A percentile compares a stretch with the other conserved stretches of the same genome.
Evolutionary conservation across 176 grass and related monocot species (phyloP).

Genomic region (Olyra latifolia): DNA sequence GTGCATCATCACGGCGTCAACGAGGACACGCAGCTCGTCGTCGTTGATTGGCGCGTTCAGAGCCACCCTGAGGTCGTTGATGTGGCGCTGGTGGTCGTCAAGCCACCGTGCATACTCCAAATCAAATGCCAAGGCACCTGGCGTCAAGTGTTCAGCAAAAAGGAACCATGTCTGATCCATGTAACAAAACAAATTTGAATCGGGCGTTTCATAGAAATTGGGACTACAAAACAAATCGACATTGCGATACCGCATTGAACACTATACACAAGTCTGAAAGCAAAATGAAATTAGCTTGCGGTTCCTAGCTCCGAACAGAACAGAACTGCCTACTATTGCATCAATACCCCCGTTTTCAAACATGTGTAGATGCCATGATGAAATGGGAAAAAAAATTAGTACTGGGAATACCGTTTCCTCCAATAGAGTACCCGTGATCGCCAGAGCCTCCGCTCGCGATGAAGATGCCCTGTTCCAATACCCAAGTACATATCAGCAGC

Average conservation of each 20-base stretch:
- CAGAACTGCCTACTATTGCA: background rate
- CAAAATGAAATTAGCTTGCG: background rate
- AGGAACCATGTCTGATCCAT: background rate
- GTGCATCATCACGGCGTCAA: constrained; percentile 63
- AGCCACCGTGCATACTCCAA: constrained; percentile 92
- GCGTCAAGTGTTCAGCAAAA: background rate
- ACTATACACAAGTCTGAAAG: background rate
- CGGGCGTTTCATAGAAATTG: background rate
- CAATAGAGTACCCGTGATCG: constrained; percentile 58
- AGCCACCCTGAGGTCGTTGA: constrained; percentile 70
- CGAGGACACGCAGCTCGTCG: constrained; percentile 62
- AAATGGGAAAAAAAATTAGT: background rate
- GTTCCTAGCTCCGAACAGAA: background rate
- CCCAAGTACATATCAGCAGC: background rate
- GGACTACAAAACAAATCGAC: background rate
- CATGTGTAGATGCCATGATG: background rate
- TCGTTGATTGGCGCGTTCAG: constrained; percentile 50
- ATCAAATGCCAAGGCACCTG: constrained; percentile 69
- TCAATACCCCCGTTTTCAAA: background rate
- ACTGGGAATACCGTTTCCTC: constrained; percentile 50
- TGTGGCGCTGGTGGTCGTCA: constrained; percentile 76
- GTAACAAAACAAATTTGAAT: background rate
- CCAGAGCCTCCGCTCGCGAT: constrained; percentile 56
- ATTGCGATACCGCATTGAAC: background rate
- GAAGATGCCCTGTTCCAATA: constrained; percentile 67